Percentiles rank a stretch among this genome's conserved stretches.
phyloP scores from a whole-genome alignment of 371 early-diverging fungal species.

The Smittium culicis region DNA sequence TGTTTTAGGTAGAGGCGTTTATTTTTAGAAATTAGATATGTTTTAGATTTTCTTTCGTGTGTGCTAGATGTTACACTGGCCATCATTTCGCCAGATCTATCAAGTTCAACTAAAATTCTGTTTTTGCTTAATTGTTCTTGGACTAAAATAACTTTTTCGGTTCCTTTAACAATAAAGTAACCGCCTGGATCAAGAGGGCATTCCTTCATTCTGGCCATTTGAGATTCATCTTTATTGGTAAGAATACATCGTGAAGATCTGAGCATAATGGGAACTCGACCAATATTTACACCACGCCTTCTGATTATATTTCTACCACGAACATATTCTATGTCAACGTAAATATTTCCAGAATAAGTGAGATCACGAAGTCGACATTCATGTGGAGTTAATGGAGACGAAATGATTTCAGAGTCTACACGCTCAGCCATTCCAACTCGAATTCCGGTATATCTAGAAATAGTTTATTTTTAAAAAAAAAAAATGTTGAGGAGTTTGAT shows the following conservation, averaged over 20 bases:
- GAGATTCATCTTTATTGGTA: constrained; percentile 57
- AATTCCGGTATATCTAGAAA: constrained; percentile 58
- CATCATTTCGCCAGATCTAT: constrained; percentile 62
- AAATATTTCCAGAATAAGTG: constrained; percentile 93
- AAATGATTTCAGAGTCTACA: constrained; percentile 59
- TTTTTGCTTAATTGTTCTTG: constrained; percentile 99
- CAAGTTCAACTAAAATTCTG: constrained; percentile 96
- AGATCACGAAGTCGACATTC: constrained; percentile 98
- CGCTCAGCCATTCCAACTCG: constrained; percentile 79
- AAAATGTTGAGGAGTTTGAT: too few species aligned
- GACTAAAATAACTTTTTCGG: constrained; percentile 98
- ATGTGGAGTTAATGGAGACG: constrained; percentile 74
- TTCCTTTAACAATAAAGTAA: constrained; percentile 98
- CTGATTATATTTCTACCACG: constrained; percentile 77
- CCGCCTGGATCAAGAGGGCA: constrained; percentile 99
- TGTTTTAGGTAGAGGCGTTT: constrained; percentile 79
- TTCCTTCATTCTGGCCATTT: constrained; percentile 76
- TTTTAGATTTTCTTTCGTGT: constrained; percentile 95
- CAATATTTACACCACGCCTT: constrained; percentile 80
- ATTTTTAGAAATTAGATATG: constrained; percentile 71
- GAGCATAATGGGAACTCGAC: constrained; percentile 99
- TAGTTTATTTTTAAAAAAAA: too few species aligned
- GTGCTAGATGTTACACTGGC: constrained; percentile 89
- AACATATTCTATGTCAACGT: constrained; percentile 96
- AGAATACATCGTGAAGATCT: constrained; percentile 82